These are phyloP conservation scores for Geotrichum reessii DNA, from an alignment of 1,139 yeast genomes.

Conservation along the genomic window DNA sequence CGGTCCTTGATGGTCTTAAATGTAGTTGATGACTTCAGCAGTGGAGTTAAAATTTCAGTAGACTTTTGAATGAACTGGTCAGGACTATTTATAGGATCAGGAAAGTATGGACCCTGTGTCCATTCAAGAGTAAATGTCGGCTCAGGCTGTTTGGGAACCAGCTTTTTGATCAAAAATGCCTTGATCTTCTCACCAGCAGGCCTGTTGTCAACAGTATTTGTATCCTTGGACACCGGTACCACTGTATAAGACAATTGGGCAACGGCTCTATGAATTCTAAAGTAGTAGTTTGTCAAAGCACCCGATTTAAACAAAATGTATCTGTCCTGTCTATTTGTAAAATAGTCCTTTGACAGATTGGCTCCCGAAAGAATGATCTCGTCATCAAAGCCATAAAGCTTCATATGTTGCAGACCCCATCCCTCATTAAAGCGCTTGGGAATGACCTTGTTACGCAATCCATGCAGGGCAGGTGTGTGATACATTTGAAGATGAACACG, in stretches of 20 bases:
- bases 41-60: slow-evolving; percentile 50
- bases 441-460: slow-evolving; percentile 55
- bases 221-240: slow-evolving; percentile 28
- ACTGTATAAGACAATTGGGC: slow-evolving; percentile 65
- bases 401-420: slow-evolving; percentile 93
- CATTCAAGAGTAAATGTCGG: slow-evolving; percentile 51
- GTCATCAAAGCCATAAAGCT: slow-evolving; percentile 88
- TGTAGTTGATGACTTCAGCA: slow-evolving; percentile 36
- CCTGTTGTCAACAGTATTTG: neutral
- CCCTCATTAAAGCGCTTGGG: slow-evolving; percentile 91
- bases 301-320: slow-evolving; percentile 65
- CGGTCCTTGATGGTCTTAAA: neutral
- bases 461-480: slow-evolving; percentile 81
- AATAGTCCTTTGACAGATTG: slow-evolving; percentile 82
- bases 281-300: slow-evolving; percentile 65
- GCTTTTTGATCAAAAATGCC: slow-evolving; percentile 4
- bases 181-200: neutral
- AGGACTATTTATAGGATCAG: slow-evolving; percentile 63
- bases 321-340: slow-evolving; percentile 93
- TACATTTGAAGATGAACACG: slow-evolving; percentile 79
- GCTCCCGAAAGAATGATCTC: slow-evolving; percentile 90
- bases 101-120: slow-evolving; percentile 66
- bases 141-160: slow-evolving; percentile 15
- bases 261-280: slow-evolving; percentile 59
- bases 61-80: slow-evolving; percentile 56